Conservation (phyloP, 352 stramenopile species). For the Phytopythium oedochilum region DNA sequence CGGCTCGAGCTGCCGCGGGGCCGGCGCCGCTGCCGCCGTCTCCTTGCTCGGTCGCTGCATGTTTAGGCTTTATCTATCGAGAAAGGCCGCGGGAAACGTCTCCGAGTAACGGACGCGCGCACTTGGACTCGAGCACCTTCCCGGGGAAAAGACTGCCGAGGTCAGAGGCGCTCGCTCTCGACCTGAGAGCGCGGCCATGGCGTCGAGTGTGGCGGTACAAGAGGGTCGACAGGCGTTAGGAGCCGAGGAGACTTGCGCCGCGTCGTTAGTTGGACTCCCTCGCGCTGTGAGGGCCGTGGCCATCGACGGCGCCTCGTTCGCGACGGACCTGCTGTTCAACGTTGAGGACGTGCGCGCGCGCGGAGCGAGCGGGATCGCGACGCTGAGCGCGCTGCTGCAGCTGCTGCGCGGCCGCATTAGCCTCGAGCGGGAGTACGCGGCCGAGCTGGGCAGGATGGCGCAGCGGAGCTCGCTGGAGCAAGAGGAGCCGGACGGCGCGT, state of each 20-base stretch:
- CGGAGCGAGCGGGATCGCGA: constrained; percentile 38
- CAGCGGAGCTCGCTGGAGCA: constrained; percentile 55
- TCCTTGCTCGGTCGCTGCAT: neutral
- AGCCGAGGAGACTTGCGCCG: neutral
- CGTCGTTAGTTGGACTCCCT: neutral
- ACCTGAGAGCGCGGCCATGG: neutral
- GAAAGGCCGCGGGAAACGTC: neutral
- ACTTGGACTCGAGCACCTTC: too few relatives aligned
- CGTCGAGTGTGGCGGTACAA: neutral
- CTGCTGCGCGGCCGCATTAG: constrained; percentile 69
- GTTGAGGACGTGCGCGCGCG: constrained; percentile 54
- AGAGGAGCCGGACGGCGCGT: constrained; percentile 37
- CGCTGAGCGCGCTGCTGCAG: constrained; percentile 49
- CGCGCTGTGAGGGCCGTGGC: neutral
- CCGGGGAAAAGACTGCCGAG: too few relatives aligned
- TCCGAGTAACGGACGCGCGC: too few relatives aligned
- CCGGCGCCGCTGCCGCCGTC: neutral
- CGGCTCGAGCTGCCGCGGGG: constrained; percentile 21
- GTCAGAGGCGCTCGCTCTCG: too few relatives aligned
- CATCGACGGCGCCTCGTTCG: constrained; percentile 38
- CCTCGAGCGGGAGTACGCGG: constrained; percentile 69
- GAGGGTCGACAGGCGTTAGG: neutral
- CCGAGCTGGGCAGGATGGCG: constrained; percentile 59
- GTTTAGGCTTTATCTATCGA: neutral
- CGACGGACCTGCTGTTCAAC: constrained; percentile 77